These are phyloP conservation scores for Cyclotella choctawhatcheeana DNA, from an alignment of 108 stramenopile genomes.

Conservation along the genomic window DNA sequence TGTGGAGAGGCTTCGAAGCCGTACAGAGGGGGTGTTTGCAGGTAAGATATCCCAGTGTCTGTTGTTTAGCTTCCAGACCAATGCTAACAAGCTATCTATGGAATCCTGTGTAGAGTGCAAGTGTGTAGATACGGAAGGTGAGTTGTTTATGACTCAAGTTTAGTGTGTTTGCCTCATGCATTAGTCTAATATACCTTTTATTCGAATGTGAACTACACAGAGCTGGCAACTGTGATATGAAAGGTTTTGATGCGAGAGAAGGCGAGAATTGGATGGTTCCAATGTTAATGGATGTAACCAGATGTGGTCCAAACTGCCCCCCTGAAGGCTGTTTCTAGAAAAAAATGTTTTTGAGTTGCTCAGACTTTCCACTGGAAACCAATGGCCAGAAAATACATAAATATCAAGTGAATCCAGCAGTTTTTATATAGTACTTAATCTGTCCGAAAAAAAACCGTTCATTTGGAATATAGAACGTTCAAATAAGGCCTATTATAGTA, in stretches of 20 bases:
- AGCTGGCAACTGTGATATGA: constrained; percentile 41
- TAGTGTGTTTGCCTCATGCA: no score
- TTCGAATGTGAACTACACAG: not conserved
- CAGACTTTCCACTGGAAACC: no score
- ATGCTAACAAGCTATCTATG: not conserved
- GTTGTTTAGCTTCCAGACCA: not conserved
- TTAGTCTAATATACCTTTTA: no score
- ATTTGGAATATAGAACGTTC: no score
- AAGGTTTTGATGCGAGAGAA: constrained; percentile 24
- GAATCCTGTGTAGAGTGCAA: constrained; percentile 15
- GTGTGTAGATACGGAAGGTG: constrained; percentile 46
- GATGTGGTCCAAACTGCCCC: constrained; percentile 31
- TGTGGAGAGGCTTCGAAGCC: constrained; percentile 4
- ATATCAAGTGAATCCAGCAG: no score
- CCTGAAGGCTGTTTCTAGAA: no score
- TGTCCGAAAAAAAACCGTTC: no score
- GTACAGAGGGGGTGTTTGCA: constrained; percentile 24
- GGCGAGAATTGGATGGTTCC: constrained; percentile 43
- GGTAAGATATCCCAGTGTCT: constrained; percentile 23
- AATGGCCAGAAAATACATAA: no score
- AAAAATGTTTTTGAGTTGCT: no score
- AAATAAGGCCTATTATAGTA: no score
- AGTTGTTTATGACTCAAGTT: constrained; percentile 4
- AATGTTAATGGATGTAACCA: constrained; percentile 30
- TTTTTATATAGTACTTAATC: no score